Conservation (phyloP, 306 rosid species). For the Begonia masoniana region DNA sequence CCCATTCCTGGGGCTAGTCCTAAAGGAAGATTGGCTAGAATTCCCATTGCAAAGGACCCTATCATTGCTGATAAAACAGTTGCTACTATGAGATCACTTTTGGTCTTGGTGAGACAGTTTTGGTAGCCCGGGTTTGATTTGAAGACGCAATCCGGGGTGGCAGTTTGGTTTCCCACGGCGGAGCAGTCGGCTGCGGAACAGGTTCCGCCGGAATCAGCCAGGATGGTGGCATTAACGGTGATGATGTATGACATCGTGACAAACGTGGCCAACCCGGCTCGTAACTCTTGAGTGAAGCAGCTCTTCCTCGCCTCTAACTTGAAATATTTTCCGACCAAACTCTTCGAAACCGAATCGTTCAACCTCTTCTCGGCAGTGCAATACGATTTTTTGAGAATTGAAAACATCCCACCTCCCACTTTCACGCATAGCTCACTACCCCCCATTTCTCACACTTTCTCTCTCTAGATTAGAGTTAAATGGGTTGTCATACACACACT, state of each 20-base stretch:
- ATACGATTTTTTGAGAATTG: constrained; percentile 23
- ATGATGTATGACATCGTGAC: constrained; percentile 96
- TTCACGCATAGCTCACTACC: constrained; percentile 29
- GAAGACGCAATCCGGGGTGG: constrained; percentile 29
- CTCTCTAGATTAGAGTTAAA: background rate
- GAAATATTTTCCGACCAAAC: constrained; percentile 56
- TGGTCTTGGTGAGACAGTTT: constrained; percentile 43
- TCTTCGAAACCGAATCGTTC: constrained; percentile 35
- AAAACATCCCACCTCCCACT: constrained; percentile 14
- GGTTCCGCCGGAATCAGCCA: constrained; percentile 60
- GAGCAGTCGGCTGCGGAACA: constrained; percentile 66
- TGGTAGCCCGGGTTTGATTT: constrained; percentile 55
- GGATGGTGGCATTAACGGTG: constrained; percentile 79
- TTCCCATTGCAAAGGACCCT: constrained; percentile 68
- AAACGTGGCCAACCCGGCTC: constrained; percentile 82
- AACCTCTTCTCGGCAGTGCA: constrained; percentile 30
- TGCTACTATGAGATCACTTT: constrained; percentile 70
- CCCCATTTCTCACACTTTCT: constrained; percentile 29
- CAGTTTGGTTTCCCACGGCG: constrained; percentile 20
- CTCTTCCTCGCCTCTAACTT: constrained; percentile 54
- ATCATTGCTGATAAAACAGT: constrained; percentile 62
- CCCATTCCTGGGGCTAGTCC: constrained; percentile 97
- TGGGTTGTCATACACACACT: background rate
- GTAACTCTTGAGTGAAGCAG: constrained; percentile 51
- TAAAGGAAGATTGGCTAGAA: constrained; percentile 66